Conservation (phyloP, 345 rosid species). For the Gossypium anomalum region DNA sequence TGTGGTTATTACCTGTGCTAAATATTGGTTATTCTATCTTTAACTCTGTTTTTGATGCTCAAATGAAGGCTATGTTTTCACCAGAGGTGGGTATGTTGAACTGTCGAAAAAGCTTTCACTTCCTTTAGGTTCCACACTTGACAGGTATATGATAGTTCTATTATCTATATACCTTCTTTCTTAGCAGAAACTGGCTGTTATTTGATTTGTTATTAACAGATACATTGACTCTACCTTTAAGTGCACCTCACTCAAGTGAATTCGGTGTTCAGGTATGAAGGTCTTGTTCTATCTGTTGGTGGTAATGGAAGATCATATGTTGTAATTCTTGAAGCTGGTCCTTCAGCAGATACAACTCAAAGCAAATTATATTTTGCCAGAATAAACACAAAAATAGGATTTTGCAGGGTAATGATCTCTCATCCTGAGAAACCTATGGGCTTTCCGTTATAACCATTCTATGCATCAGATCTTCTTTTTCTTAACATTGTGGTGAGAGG, state of each 20-base stretch:
- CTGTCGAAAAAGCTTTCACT: constrained; percentile 73
- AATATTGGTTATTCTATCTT: not conserved
- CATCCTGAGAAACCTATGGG: not conserved
- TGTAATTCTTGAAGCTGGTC: constrained; percentile 94
- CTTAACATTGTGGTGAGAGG: not conserved
- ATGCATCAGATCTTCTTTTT: constrained; percentile 6
- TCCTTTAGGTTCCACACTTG: constrained; percentile 82
- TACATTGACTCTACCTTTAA: not conserved
- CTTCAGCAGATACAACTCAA: constrained; percentile 75
- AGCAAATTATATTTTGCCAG: constrained; percentile 91
- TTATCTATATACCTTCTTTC: not conserved
- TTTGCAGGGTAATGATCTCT: constrained; percentile 65
- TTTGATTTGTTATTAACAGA: not conserved
- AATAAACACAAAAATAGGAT: constrained; percentile 82
- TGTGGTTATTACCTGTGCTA: not conserved
- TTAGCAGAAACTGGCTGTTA: not conserved
- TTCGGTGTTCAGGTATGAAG: constrained; percentile 65
- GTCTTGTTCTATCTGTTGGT: constrained; percentile 87
- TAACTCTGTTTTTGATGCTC: constrained; percentile 17
- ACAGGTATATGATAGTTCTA: constrained; percentile 47
- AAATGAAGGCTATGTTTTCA: constrained; percentile 74
- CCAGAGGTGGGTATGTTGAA: constrained; percentile 92
- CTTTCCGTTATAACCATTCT: not conserved
- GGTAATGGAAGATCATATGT: constrained; percentile 96
- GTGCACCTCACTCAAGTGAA: not conserved